Evolutionary conservation across 2,329 filamentous ascomycete genomes (phyloP), one percentile per base, ranked within the genome.

Genomic region (Colletotrichum graminicola): DNA sequence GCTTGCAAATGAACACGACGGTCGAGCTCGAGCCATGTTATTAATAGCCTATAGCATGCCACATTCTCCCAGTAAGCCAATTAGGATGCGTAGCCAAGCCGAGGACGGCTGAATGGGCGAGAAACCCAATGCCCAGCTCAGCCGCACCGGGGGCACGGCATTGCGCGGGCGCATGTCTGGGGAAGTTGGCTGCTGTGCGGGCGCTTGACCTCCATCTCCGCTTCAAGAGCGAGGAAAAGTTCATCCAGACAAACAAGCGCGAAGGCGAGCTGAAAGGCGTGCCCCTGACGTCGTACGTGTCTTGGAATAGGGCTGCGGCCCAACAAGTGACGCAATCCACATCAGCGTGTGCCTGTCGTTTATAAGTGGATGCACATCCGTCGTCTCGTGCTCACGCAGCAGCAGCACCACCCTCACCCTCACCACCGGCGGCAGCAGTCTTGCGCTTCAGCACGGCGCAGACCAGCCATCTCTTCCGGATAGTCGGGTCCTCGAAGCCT

Each of bases 391-490:
- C 29, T 67, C 36, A 63, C 26, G 49, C 64, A 47, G 21, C 43
- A n/a, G n/a, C 45, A 29, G 56, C 43, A 54, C 14, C 26, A 26
- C 18, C 43, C 10, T 11, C 21, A 51, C 14, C 23, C 4, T 2
- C 32, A 10, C 51, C 29, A 21, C 26, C 52, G 18, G 32, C 41
- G 26, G 12, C 55, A 16, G 36, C 43, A 14, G 12, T 32, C 47
- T 54, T 72, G 76, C 84, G 81, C 79, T 75, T 86, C 75, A 91
- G 76, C 68, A 87, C 81, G 5, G 84, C 87, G 67, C 93, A 83
- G 5, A 89, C 88, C n/a, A 93, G 81, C 92, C 92, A 94, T 74
- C 89, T 87, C 82, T 94, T 94, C 76, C 90, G 83, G 77, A 86
- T 87, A 0, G 84, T 86, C 5, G 87, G 80, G 77, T 92, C 87